Conservation (phyloP, 495 filamentous ascomycete genomes). For the Aspergillus nidulans region DNA sequence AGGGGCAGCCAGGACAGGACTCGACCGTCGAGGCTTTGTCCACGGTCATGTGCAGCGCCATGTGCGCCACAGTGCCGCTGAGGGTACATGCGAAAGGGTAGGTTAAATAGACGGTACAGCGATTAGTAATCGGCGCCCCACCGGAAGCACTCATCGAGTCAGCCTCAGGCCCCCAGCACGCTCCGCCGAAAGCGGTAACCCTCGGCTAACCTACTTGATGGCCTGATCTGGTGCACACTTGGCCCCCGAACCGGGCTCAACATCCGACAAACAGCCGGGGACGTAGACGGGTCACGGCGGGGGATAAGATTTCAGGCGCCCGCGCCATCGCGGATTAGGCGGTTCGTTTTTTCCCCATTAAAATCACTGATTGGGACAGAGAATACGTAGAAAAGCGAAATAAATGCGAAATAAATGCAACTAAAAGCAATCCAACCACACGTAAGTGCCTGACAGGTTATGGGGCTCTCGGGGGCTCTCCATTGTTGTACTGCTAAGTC, state of each 20-base stretch:
- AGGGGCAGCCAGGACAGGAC: neutral
- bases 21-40: too few relatives aligned
- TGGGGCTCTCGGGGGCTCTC: neutral
- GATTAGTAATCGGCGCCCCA: neutral
- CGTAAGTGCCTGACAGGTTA: neutral
- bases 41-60: neutral
- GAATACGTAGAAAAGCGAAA: too few relatives aligned
- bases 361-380: too few relatives aligned
- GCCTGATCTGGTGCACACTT: neutral
- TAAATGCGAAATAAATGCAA: too few relatives aligned
- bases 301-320: neutral
- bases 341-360: too few relatives aligned
- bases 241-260: neutral
- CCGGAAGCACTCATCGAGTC: neutral
- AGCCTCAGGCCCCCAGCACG: neutral
- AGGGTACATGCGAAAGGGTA: too few relatives aligned
- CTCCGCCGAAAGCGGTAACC: too few relatives aligned
- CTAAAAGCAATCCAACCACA: too few relatives aligned
- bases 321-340: neutral
- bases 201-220: neutral
- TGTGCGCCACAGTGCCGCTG: too few relatives aligned
- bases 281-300: neutral
- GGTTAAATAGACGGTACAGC: too few relatives aligned
- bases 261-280: neutral
- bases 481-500: neutral